phyloP scores from a whole-genome alignment of 345 rosid species.

The Rhizophora mangle region DNA sequence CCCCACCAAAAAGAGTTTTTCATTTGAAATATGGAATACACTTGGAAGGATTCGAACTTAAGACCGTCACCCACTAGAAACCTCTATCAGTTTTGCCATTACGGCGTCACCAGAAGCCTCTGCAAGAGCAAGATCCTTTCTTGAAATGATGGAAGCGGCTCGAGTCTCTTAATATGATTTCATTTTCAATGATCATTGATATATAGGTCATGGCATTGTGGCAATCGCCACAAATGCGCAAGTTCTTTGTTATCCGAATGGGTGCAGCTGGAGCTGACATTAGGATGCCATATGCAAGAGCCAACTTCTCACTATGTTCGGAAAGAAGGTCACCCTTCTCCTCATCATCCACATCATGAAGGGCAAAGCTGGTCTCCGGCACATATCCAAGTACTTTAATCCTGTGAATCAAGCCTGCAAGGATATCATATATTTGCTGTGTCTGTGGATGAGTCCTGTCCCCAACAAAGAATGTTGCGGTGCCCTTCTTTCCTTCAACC shows the following conservation, averaged over 20 bases:
- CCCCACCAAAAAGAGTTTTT: too few species aligned
- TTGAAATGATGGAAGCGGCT: slow-evolving; percentile 94
- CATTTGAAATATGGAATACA: too few species aligned
- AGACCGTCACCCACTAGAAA: too few species aligned
- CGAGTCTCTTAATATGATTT: slow-evolving; percentile 78
- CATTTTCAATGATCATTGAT: slow-evolving; percentile 59
- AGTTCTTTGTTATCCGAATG: slow-evolving; percentile 70
- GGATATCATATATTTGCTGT: slow-evolving; percentile 49
- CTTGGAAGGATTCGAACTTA: too few species aligned
- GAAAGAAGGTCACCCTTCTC: slow-evolving; percentile 74
- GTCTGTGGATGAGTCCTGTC: slow-evolving; percentile 62
- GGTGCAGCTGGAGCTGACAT: slow-evolving; percentile 54
- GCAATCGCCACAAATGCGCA: slow-evolving; percentile 82
- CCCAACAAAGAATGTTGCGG: slow-evolving; percentile 68
- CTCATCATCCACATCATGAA: slow-evolving; percentile 88
- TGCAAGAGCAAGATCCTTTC: slow-evolving; percentile 73
- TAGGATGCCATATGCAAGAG: slow-evolving; percentile 73
- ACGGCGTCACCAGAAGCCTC: slow-evolving; percentile 63
- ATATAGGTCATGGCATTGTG: slow-evolving; percentile 67
- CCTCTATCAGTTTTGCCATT: too few species aligned
- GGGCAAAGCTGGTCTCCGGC: slow-evolving; percentile 74
- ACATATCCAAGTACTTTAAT: slow-evolving; percentile 76
- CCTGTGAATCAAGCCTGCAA: slow-evolving; percentile 49
- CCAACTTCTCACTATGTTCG: slow-evolving; percentile 84
- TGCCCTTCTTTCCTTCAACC: slow-evolving; percentile 77